Percentiles rank a stretch among this genome's conserved stretches.
Conservation (phyloP, 2,329 filamentous ascomycete species). For the Penicillium sp. region DNA sequence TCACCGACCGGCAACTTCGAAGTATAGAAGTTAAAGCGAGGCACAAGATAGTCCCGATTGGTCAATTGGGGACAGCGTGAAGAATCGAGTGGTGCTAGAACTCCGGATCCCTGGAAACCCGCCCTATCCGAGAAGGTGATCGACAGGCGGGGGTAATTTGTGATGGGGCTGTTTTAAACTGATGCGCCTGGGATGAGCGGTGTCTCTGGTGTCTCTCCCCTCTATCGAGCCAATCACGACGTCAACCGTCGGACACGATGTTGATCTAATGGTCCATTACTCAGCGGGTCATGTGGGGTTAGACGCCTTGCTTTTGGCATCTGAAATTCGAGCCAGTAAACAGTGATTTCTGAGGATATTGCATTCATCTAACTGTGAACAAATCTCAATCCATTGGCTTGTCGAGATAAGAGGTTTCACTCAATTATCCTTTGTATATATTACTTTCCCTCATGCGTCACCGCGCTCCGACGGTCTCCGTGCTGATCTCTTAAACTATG, state of each 20-base stretch:
- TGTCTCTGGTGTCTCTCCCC: neutral
- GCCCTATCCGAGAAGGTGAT: slow-evolving; percentile 12
- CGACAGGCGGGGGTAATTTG: slow-evolving; percentile 6
- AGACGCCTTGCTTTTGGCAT: neutral
- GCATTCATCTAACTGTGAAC: too few species aligned
- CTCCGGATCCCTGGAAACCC: neutral
- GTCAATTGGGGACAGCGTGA: slow-evolving; percentile 12
- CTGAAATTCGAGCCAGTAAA: neutral
- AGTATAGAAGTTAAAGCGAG: neutral
- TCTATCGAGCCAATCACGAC: slow-evolving; percentile 20
- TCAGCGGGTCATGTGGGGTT: slow-evolving; percentile 1
- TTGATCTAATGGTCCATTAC: slow-evolving; percentile 1
- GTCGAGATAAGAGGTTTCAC: neutral
- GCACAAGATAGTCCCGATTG: slow-evolving; percentile 10
- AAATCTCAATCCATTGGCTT: too few species aligned
- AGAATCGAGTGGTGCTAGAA: slow-evolving; percentile 17
- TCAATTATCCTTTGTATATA: neutral
- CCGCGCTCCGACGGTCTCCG: slow-evolving; percentile 29
- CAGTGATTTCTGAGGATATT: neutral
- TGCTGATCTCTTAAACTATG: slow-evolving; percentile 2
- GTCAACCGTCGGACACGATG: slow-evolving; percentile 15
- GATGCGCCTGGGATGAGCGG: neutral
- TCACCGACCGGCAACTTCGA: slow-evolving; percentile 15
- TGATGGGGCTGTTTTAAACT: neutral
- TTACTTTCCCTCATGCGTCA: neutral